These are phyloP conservation scores for Phytophthora foliorum DNA, from an alignment of 352 stramenopile species.

Conservation along the genomic window DNA sequence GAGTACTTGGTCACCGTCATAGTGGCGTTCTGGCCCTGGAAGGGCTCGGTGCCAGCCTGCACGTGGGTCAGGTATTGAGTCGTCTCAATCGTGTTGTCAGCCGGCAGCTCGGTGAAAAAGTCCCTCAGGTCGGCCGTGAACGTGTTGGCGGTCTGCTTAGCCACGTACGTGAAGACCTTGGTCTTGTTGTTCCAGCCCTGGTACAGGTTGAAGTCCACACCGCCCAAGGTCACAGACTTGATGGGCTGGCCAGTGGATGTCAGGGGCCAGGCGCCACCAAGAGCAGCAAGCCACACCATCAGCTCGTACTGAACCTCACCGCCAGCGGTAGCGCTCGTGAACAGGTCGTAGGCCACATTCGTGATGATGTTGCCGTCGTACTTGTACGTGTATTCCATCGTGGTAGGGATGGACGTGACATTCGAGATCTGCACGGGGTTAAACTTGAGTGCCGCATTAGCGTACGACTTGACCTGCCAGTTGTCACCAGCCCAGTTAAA, in stretches of 20 bases:
- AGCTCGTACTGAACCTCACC: slow-evolving; percentile 49
- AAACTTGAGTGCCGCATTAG: slow-evolving; percentile 53
- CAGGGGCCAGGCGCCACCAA: slow-evolving; percentile 41
- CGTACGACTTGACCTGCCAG: slow-evolving; percentile 59
- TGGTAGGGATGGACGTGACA: slow-evolving; percentile 47
- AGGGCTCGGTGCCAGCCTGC: slow-evolving; percentile 46
- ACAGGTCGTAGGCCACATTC: slow-evolving; percentile 54
- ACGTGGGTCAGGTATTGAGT: slow-evolving; percentile 41
- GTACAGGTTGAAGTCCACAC: slow-evolving; percentile 43
- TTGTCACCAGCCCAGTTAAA: slow-evolving; percentile 46
- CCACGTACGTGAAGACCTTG: slow-evolving; percentile 51
- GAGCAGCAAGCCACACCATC: slow-evolving; percentile 52
- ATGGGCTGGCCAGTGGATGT: slow-evolving; percentile 36
- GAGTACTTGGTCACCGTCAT: slow-evolving; percentile 40
- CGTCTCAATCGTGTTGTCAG: slow-evolving; percentile 33
- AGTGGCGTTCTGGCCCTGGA: slow-evolving; percentile 41
- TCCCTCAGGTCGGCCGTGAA: slow-evolving; percentile 41
- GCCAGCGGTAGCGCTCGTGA: slow-evolving; percentile 33
- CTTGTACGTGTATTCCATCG: slow-evolving; percentile 48
- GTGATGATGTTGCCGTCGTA: slow-evolving; percentile 49
- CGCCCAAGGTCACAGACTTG: slow-evolving; percentile 31
- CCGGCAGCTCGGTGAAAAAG: slow-evolving; percentile 41
- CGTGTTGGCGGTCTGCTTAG: slow-evolving; percentile 25
- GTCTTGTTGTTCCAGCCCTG: slow-evolving; percentile 45
- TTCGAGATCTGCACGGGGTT: slow-evolving; percentile 34